Conservation (phyloP, 2,329 filamentous ascomycete species). For the Trichoderma gracile region DNA sequence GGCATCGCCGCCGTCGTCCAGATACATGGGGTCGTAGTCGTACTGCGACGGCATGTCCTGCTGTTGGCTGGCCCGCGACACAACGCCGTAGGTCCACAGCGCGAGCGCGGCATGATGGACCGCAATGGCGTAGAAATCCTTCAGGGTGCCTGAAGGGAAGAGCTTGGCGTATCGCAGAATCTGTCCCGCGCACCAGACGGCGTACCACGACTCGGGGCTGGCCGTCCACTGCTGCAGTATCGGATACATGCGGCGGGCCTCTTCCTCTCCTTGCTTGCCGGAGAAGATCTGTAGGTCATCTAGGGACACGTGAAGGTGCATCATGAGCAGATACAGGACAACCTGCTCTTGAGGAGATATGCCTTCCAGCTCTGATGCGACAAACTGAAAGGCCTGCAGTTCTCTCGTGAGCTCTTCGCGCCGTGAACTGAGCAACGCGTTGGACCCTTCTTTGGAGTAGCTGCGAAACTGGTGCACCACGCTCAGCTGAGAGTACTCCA, state of each 20-base stretch:
- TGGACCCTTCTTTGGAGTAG: slow-evolving; percentile 47
- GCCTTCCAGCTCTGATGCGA: slow-evolving; percentile 46
- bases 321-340: slow-evolving; percentile 56
- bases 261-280: slow-evolving; percentile 66
- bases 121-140: slow-evolving; percentile 67
- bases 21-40: slow-evolving; percentile 46
- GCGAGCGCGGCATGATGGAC: slow-evolving; percentile 68
- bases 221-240: slow-evolving; percentile 60
- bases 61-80: slow-evolving; percentile 46
- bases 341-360: slow-evolving; percentile 50
- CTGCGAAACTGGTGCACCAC: slow-evolving; percentile 51
- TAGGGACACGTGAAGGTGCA: slow-evolving; percentile 65
- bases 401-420: slow-evolving; percentile 64
- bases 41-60: slow-evolving; percentile 39
- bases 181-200: slow-evolving; percentile 69
- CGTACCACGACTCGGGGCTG: slow-evolving; percentile 56
- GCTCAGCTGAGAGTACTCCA: slow-evolving; percentile 64
- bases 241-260: slow-evolving; percentile 61
- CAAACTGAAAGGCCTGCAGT: slow-evolving; percentile 50
- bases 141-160: slow-evolving; percentile 55
- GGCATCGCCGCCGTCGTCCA: slow-evolving; percentile 56
- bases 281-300: slow-evolving; percentile 68
- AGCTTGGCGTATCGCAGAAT: slow-evolving; percentile 60
- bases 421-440: slow-evolving; percentile 53
- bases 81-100: slow-evolving; percentile 69